Conservation (phyloP, 805 yeast species). For the Kazachstania taianensis region DNA sequence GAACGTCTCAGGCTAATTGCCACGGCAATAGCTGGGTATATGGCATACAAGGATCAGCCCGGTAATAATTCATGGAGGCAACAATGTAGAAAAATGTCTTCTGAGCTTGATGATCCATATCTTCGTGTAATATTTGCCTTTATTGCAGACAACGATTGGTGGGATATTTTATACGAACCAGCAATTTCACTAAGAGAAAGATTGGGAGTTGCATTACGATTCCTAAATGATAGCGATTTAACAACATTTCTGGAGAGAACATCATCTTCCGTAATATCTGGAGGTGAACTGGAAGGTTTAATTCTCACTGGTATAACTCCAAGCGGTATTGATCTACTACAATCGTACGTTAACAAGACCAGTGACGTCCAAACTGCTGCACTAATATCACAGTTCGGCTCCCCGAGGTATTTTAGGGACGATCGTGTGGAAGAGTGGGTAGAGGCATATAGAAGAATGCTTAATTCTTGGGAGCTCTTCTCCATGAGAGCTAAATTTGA, state of each 20-base stretch:
- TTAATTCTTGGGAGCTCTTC: conserved; percentile 76
- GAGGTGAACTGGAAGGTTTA: conserved; percentile 87
- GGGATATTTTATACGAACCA: conserved; percentile 86
- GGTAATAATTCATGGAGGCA: conserved; percentile 82
- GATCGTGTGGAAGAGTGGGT: conserved; percentile 71
- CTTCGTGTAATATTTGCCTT: conserved; percentile 86
- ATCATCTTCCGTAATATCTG: conserved; percentile 56
- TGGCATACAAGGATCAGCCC: conserved; percentile 31
- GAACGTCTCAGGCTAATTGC: conserved; percentile 71
- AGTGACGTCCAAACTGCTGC: conserved; percentile 91
- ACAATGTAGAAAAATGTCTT: conserved; percentile 78
- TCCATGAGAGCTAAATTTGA: conserved; percentile 77
- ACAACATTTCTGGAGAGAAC: conserved; percentile 60
- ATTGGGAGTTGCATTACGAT: conserved; percentile 82
- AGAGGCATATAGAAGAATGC: conserved; percentile 50
- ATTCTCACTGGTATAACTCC: conserved; percentile 89
- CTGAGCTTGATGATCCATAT: conserved; percentile 85
- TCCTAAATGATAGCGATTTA: conserved; percentile 69
- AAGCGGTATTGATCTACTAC: conserved; percentile 67
- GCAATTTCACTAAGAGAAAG: conserved; percentile 82
- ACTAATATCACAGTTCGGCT: conserved; percentile 65
- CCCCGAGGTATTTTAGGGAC: conserved; percentile 74
- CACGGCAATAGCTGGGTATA: conserved; percentile 87
- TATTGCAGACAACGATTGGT: conserved; percentile 91
- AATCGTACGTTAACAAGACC: conserved; percentile 78